A percentile compares a stretch with the other conserved stretches of the same genome.
Evolutionary conservation across 2,329 filamentous ascomycete genomes (phyloP).

Genomic region (Amauroascus verrucosus): DNA sequence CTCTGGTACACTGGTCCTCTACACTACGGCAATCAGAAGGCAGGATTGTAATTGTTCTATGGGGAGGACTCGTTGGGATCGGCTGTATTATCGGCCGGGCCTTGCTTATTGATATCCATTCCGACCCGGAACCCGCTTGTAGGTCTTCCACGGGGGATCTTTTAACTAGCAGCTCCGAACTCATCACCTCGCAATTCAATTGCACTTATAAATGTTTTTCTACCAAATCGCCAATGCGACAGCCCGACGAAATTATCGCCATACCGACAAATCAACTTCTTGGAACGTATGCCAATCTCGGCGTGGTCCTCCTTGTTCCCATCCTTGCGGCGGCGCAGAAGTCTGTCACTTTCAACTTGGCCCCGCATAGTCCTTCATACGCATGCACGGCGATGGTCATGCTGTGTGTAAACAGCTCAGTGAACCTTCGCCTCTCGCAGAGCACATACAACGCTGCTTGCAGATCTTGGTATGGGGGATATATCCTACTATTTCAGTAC

Average conservation of each 20-base stretch:
- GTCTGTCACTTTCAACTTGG: conserved; percentile 17
- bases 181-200: conserved; percentile 20
- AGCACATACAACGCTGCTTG: conserved; percentile 20
- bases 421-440: conserved; percentile 18
- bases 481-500: conserved; percentile 20
- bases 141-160: conserved; percentile 18
- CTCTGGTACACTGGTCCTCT: conserved; percentile 21
- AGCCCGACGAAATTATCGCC: conserved; percentile 17
- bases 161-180: conserved; percentile 16
- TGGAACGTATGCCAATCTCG: conserved; percentile 15
- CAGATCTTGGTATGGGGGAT: conserved; percentile 21
- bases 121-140: conserved; percentile 18
- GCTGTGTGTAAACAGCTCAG: conserved; percentile 14
- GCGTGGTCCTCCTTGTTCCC: conserved; percentile 17
- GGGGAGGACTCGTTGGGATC: conserved; percentile 19
- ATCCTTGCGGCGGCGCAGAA: conserved; percentile 22
- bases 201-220: conserved; percentile 23
- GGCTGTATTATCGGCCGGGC: conserved; percentile 18
- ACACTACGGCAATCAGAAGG: conserved; percentile 18
- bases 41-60: conserved; percentile 19
- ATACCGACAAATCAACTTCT: conserved; percentile 18
- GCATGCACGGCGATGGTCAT: conserved; percentile 18
- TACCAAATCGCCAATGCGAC: conserved; percentile 18
- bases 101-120: conserved; percentile 17
- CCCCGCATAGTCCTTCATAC: conserved; percentile 18